Evolutionary conservation across 306 rosid genomes (phyloP), one percentile per base, ranked within the genome.

Genomic region (Oemleria cerasiformis): DNA sequence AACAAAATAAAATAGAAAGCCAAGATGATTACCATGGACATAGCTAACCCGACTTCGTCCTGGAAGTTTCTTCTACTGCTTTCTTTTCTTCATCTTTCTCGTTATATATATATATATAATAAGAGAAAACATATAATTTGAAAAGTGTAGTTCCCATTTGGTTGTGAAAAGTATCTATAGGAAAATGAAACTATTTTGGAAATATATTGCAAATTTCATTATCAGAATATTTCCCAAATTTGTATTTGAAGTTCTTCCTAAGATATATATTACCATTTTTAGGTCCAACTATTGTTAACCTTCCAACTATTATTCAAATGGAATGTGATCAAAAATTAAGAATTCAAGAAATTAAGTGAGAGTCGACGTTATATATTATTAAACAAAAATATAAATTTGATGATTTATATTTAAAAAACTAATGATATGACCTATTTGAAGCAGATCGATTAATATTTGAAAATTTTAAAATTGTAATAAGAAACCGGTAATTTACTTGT

Each of bases 21-120:
- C 48, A 44, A 71, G 54, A 56, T 45, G 38, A 56, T 76, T 36
- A 40, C 45, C 77, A 25, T 69, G 42, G 54, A 42, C 74, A 55
- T 21, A 34, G 30, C 41, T 44, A 21, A 21, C 17, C 65, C 65
- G 21, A 40, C 40, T 5, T 21, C 40, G 73, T 55, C 53, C n/a
- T 41, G 36, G 34, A 23, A 55, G 40, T 47, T 21, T 41, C 17
- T 20, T 30, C 16, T 7, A 34, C 36, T 59, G 34, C 7, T 16
- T 14, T 53, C 23, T 54, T 53, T n/a, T 20, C 30, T 25, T 30
- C 17, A 8, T 51, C 12, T 50, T 67, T 21, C 72, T 19, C 5
- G 20, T 50, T 67, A 49, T n/a, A n/a, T n/a, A n/a, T n/a, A n/a
- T n/a, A n/a, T n/a, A n/a, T n/a, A n/a, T 11, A 49, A 49, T 48